These are phyloP conservation scores for Jamesozyma lodderae DNA, from an alignment of 805 yeast species.

Conservation along the genomic window DNA sequence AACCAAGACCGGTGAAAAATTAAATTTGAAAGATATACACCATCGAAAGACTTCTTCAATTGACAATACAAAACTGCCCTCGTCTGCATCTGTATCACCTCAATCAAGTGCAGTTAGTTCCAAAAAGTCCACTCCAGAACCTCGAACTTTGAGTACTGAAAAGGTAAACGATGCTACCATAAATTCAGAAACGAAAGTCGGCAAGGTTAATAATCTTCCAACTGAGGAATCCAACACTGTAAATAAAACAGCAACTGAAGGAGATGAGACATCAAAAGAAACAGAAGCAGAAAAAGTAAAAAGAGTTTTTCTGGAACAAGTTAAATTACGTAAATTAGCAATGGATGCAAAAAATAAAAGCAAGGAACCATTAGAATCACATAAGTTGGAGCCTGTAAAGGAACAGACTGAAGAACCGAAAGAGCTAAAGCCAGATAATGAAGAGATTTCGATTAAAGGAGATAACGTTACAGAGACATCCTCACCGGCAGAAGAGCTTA, in stretches of 20 bases:
- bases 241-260: constrained; percentile 2
- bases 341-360: constrained; percentile 21
- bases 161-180: too few relatives aligned
- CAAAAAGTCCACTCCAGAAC: too few relatives aligned
- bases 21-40: constrained; percentile 23
- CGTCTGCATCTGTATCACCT: background rate
- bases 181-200: too few relatives aligned
- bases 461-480: background rate
- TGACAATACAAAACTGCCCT: too few relatives aligned
- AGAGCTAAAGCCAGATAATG: too few relatives aligned
- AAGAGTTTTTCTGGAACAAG: constrained; percentile 28
- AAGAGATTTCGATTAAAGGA: background rate
- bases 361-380: constrained; percentile 3
- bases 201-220: too few relatives aligned
- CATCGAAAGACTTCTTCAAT: too few relatives aligned
- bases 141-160: too few relatives aligned
- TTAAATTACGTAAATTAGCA: constrained; percentile 25
- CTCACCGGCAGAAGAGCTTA: background rate
- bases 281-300: constrained; percentile 24
- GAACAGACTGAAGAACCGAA: constrained; percentile 5
- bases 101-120: background rate
- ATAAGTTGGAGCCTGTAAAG: constrained; percentile 4
- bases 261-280: constrained; percentile 7
- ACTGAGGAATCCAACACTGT: background rate
- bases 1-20: constrained; percentile 27